A percentile compares a stretch with the other conserved stretches of the same genome.
Evolutionary conservation across 2,329 filamentous ascomycete genomes (phyloP).

Genomic region (Rhinocladiella similis): DNA sequence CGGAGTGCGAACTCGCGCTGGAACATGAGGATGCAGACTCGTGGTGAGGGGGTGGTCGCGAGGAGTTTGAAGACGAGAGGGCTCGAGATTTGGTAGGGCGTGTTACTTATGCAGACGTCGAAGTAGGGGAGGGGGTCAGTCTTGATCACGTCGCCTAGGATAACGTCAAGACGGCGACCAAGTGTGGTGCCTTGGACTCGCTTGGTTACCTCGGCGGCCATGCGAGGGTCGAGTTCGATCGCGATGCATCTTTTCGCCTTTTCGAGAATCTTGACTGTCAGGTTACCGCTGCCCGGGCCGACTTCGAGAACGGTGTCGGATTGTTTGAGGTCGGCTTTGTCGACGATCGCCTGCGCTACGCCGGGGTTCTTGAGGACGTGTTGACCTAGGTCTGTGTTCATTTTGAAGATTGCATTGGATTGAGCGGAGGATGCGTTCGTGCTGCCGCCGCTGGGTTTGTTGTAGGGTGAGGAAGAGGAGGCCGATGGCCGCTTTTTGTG

Average conservation of each 20-base stretch:
- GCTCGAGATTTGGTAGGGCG: slow-evolving; percentile 78
- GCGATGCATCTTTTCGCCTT: slow-evolving; percentile 81
- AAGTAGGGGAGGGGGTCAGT: slow-evolving; percentile 70
- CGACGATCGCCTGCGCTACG: slow-evolving; percentile 77
- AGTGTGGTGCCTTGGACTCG: slow-evolving; percentile 87
- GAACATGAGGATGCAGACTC: slow-evolving; percentile 90
- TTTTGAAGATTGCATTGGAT: slow-evolving; percentile 88
- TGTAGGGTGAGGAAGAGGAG: background rate
- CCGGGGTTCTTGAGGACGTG: slow-evolving; percentile 93
- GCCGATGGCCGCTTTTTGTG: slow-evolving; percentile 45
- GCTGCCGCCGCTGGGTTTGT: slow-evolving; percentile 27
- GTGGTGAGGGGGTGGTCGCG: slow-evolving; percentile 75
- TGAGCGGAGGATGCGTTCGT: slow-evolving; percentile 38
- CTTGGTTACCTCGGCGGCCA: slow-evolving; percentile 93
- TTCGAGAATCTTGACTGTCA: slow-evolving; percentile 86
- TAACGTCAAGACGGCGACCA: slow-evolving; percentile 79
- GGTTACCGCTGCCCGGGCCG: slow-evolving; percentile 83
- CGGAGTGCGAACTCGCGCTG: slow-evolving; percentile 93
- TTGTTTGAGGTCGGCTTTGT: slow-evolving; percentile 87
- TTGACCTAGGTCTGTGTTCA: slow-evolving; percentile 87
- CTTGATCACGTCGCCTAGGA: slow-evolving; percentile 93
- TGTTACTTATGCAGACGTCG: slow-evolving; percentile 81
- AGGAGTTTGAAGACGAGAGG: slow-evolving; percentile 91
- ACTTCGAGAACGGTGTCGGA: slow-evolving; percentile 89
- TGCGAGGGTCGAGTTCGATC: slow-evolving; percentile 91